Evolutionary conservation across 352 stramenopile genomes (phyloP), one percentile per base, ranked within the genome.

Genomic region (Pythium rhizo-oryzae): DNA sequence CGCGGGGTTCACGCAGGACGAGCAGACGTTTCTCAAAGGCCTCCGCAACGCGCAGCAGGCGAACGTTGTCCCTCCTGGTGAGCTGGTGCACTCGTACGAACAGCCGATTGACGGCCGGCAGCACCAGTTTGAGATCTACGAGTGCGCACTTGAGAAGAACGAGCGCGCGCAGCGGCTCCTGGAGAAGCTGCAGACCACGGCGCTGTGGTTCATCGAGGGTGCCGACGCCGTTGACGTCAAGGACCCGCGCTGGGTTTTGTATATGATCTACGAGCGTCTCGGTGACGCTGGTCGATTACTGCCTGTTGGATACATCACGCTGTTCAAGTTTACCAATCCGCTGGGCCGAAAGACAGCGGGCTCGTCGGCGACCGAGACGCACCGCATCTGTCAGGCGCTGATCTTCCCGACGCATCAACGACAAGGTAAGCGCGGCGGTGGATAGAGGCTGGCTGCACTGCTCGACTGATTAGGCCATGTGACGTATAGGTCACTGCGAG

Each of bases 201-300:
- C 87, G 67, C 69, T 91, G 18, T 96, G 85, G 85, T 94, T 94
- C 67, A 94, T 96, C 61, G 87, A 96, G 90, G 87, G 87, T 78
- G 88, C 88, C 13, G 85, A 93, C 61, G 70, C 75, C 3, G 75
- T 96, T 43, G 84, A 96, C 25, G 86, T 94, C 15, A 69, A 65
- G 1, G 88, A 96, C 39, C 77, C 83, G 39, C 80, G 86, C 18
- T 96, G 88, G 88, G 68, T 91, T 18, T 50, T 94, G 16, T 94
- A 96, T 72, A n/a, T 92, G 21, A 72, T 86, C 28, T 94, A 93
- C 73, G 82, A 92, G 62, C 78, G 80, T 9, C 57, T 65, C 0
- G 51, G 71, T 4, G 50, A 63, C 3, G 60, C 23, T 5, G 59
- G 67, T 15, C 39, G 44, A 21, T 87, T 84, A 41, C 50, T 58